Base-by-base conservation (phyloP, 2,329 filamentous ascomycete species). In the Neofusicoccum umdonicola region DNA sequence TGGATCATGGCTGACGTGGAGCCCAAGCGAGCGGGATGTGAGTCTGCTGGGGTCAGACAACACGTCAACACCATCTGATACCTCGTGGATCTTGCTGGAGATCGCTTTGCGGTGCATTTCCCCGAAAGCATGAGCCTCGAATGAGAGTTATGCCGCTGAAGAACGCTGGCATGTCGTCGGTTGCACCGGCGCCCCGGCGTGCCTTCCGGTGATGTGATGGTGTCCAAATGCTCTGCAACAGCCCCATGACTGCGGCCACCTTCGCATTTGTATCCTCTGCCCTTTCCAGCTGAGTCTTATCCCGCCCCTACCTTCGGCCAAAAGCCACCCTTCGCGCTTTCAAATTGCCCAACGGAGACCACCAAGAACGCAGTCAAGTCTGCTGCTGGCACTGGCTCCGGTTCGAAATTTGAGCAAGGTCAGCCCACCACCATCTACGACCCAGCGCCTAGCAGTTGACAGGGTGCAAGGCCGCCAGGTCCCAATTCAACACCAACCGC, bases 401-500 rank as follows among this genome's bases (percentile, higher is more conserved):
- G 27, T 15, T 64, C 63, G 13, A 54, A 64, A 19, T 64, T 60
- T 45, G 63, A 64, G 45, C 35, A 44, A 48, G 63, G 63, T 65
- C 19, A 34, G 27, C 22, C 22, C 35, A 34, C 11, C 31, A 9
- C 8, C 3, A 8, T 8, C 19, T n/a, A 27, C 8, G 34, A 13
- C 7, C 11, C n/a, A 15, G 13, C 13, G 22, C 22, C 27, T 15
- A 3, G 11, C 11, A 17, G 11, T 35, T 58, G 22, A 63, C 62
- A 67, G 19, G 4, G 12, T n/a, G 13, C 15, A 12, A 69, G 66
- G 67, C 34, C 65, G 66, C 51, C 37, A 60, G 52, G 42, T 65
- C 19, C 67, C 67, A 19, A 48, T 66, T 11, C 60, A 65, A 17
- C 34, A 86, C 67, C 82, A 87, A 69, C 70, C 79, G 45, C 77